These are phyloP conservation scores for Ganoderma boninense DNA, from an alignment of 1,284 basidiomycete genomes.

Conservation along the genomic window DNA sequence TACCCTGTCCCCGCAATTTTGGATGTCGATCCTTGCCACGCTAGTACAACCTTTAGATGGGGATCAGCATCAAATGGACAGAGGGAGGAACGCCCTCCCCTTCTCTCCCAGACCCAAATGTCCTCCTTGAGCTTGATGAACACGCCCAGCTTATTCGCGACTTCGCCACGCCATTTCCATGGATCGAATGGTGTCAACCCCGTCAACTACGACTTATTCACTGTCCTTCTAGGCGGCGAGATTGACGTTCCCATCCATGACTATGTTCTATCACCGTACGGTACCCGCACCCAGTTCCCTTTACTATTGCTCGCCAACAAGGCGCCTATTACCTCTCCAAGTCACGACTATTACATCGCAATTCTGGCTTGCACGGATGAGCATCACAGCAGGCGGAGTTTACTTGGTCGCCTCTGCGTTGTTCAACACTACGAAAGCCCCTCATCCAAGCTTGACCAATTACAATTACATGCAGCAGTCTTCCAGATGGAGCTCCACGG, in stretches of 20 bases:
- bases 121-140: no score
- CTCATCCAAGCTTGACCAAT: background rate
- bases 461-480: background rate
- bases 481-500: background rate
- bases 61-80: background rate
- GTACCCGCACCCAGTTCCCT: background rate
- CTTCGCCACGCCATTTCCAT: background rate
- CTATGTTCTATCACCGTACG: background rate
- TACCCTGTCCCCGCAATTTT: no score
- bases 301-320: background rate
- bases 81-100: background rate
- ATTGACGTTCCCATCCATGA: background rate
- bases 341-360: background rate
- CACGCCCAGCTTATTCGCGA: background rate
- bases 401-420: background rate
- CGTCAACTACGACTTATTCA: background rate
- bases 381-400: no score
- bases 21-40: no score
- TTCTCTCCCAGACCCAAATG: background rate
- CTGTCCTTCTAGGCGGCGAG: background rate
- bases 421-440: background rate
- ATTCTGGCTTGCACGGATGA: background rate
- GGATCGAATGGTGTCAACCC: background rate
- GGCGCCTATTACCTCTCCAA: no score
- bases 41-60: no score